Conservation (phyloP, 495 filamentous ascomycete genomes). For the Staphylotrichum longicolle region DNA sequence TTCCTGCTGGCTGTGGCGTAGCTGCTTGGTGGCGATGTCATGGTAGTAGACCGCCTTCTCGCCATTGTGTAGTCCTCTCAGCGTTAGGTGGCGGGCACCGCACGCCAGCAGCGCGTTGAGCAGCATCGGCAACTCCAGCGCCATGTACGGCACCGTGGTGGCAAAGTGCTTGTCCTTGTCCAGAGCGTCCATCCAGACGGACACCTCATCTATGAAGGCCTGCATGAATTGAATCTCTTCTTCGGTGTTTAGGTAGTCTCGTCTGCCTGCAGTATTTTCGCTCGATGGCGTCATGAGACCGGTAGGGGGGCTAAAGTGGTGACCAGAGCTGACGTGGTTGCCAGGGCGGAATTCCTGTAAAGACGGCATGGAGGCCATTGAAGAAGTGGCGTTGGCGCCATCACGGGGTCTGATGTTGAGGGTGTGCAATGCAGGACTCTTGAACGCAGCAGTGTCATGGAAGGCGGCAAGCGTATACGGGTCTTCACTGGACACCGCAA, state of each 20-base stretch:
- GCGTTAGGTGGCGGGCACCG: constrained; percentile 74
- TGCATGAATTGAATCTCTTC: constrained; percentile 86
- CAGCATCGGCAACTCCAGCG: constrained; percentile 83
- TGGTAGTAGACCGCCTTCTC: constrained; percentile 82
- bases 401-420: constrained; percentile 31
- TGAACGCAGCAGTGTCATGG: constrained; percentile 30
- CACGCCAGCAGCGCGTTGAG: constrained; percentile 88
- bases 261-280: constrained; percentile 42
- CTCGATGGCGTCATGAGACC: constrained; percentile 52
- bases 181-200: constrained; percentile 91
- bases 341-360: constrained; percentile 18
- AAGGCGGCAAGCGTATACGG: constrained; percentile 12
- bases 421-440: constrained; percentile 29
- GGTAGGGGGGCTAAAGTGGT: constrained; percentile 30
- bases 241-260: constrained; percentile 61
- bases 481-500: not conserved
- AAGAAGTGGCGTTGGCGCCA: constrained; percentile 30
- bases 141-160: constrained; percentile 73
- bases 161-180: constrained; percentile 89
- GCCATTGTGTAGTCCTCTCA: constrained; percentile 68
- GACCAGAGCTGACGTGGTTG: constrained; percentile 22
- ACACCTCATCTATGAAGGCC: constrained; percentile 87
- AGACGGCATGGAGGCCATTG: constrained; percentile 20
- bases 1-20: constrained; percentile 72
- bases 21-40: constrained; percentile 70